These are phyloP conservation scores for Xylaria polymorpha DNA, from an alignment of 2,329 filamentous ascomycete genomes.

Conservation along the genomic window DNA sequence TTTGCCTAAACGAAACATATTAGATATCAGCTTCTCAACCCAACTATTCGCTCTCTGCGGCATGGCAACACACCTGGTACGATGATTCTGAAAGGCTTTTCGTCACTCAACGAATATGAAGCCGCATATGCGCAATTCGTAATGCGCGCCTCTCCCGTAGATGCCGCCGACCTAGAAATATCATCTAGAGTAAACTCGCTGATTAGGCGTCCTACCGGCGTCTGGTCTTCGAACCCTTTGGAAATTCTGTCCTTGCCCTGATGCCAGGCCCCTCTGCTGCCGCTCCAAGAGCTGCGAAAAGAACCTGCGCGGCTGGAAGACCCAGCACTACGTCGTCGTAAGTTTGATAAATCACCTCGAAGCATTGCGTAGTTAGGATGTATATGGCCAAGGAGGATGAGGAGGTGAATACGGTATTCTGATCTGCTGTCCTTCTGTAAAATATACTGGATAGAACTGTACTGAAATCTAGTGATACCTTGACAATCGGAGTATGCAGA, in stretches of 20 bases:
- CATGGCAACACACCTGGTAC: slow-evolving; percentile 42
- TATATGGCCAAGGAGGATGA: too few relatives aligned
- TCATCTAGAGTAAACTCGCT: slow-evolving; percentile 33
- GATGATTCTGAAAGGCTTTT: slow-evolving; percentile 36
- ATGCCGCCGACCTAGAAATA: slow-evolving; percentile 11
- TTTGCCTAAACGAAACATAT: slow-evolving; percentile 37
- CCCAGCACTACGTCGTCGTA: neutral
- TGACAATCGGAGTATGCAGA: neutral
- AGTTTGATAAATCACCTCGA: slow-evolving; percentile 14
- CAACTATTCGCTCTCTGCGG: neutral
- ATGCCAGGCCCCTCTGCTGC: neutral
- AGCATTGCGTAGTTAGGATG: slow-evolving; percentile 2
- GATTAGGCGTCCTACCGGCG: slow-evolving; percentile 37
- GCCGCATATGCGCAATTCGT: slow-evolving; percentile 41
- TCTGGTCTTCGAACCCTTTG: neutral
- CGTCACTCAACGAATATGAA: slow-evolving; percentile 45
- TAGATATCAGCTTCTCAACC: slow-evolving; percentile 34
- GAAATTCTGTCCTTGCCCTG: neutral
- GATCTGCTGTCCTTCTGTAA: neutral
- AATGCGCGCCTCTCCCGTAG: slow-evolving; percentile 38
- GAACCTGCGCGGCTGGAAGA: slow-evolving; percentile 17
- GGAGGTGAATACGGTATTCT: neutral
- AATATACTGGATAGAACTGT: neutral
- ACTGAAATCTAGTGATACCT: too few relatives aligned
- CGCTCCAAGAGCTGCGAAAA: slow-evolving; percentile 23